Evolutionary conservation across 345 rosid genomes (phyloP).

Genomic region (Pistacia vera): DNA sequence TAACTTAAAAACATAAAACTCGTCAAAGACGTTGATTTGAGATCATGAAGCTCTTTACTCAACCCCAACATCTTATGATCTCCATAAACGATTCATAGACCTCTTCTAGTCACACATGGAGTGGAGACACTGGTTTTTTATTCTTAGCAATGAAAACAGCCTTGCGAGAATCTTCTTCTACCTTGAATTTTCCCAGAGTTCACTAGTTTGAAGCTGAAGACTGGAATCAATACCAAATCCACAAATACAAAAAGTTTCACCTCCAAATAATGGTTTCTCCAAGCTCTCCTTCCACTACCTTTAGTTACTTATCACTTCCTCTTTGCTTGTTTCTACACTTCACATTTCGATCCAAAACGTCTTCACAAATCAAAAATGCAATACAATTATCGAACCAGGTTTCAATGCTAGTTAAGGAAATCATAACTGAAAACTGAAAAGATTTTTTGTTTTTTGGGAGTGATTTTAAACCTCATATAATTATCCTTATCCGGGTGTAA

Average conservation of each 20-base stretch:
- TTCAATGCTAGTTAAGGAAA: too few relatives aligned
- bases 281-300: conserved; percentile 26
- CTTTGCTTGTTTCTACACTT: conserved; percentile 14
- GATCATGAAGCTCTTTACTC: too few relatives aligned
- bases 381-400: background rate
- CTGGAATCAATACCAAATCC: conserved; percentile 27
- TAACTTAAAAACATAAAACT: too few relatives aligned
- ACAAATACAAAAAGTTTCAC: conserved; percentile 17
- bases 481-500: too few relatives aligned
- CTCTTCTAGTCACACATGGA: conserved; percentile 15
- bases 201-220: conserved; percentile 21
- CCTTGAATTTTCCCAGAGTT: conserved; percentile 6
- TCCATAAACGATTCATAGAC: background rate
- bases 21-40: too few relatives aligned
- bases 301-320: conserved; percentile 16
- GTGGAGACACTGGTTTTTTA: conserved; percentile 24
- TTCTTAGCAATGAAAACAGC: conserved; percentile 25
- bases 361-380: conserved; percentile 15
- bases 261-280: conserved; percentile 31
- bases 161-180: conserved; percentile 25
- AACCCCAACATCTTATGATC: background rate
- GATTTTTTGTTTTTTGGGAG: too few relatives aligned
- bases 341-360: background rate
- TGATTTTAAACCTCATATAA: too few relatives aligned
- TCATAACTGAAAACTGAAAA: too few relatives aligned